Evolutionary conservation across 805 yeast species (phyloP).

Genomic region (Schwanniomyces pseudopolymorphus): DNA sequence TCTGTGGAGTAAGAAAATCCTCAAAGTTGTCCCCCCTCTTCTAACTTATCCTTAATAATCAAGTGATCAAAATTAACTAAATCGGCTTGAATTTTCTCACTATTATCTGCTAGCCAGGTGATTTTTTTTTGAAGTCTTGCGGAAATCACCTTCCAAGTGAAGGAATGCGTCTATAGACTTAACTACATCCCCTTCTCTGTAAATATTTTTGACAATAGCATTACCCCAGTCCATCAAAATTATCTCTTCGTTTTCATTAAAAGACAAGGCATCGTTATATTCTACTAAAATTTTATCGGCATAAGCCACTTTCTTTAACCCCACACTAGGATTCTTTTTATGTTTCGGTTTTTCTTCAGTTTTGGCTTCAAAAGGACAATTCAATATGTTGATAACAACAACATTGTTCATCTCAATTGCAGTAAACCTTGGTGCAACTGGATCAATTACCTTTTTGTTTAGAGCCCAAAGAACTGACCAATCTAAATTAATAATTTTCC

Average conservation of each 20-base stretch:
- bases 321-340: constrained; percentile 91
- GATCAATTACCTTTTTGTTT: constrained; percentile 96
- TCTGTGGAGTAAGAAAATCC: constrained; percentile 83
- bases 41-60: constrained; percentile 91
- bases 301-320: constrained; percentile 74
- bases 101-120: constrained; percentile 89
- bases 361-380: constrained; percentile 64
- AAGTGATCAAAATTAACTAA: constrained; percentile 91
- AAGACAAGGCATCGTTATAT: constrained; percentile 73
- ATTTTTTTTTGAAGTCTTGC: constrained; percentile 91
- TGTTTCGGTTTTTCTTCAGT: constrained; percentile 84
- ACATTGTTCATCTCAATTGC: constrained; percentile 67
- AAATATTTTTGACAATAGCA: constrained; percentile 70
- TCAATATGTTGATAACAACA: constrained; percentile 62
- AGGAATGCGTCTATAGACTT: constrained; percentile 70
- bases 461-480: constrained; percentile 98
- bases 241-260: constrained; percentile 81
- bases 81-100: constrained; percentile 68
- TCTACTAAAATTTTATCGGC: constrained; percentile 68
- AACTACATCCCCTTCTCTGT: constrained; percentile 58
- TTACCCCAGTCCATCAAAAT: constrained; percentile 99
- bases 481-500: constrained; percentile 92
- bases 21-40: constrained; percentile 91
- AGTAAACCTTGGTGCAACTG: constrained; percentile 93
- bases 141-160: constrained; percentile 94